Conservation (phyloP, 805 yeast genomes). For the Groenewaldozyma tartarivorans region DNA sequence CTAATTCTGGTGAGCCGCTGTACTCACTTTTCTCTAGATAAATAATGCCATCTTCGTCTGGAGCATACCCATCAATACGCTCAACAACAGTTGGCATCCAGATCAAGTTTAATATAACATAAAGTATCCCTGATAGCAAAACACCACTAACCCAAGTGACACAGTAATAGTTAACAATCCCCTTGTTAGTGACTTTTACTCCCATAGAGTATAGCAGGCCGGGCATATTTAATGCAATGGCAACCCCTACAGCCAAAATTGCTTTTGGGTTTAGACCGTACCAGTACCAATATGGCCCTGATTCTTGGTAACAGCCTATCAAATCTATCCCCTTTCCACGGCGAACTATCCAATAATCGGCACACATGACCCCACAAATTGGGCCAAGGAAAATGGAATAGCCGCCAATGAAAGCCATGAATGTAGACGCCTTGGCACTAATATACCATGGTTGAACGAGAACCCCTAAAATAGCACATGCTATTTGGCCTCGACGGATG, state of each 20-base stretch:
- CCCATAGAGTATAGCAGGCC: slow-evolving; percentile 13
- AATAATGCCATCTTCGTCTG: slow-evolving; percentile 4
- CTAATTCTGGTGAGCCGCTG: not conserved
- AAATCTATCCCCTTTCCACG: slow-evolving; percentile 22
- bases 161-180: slow-evolving; percentile 10
- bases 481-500: slow-evolving; percentile 31
- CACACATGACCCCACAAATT: slow-evolving; percentile 29
- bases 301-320: slow-evolving; percentile 6
- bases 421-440: slow-evolving; percentile 7
- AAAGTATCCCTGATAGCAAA: slow-evolving; percentile 6
- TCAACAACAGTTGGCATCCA: slow-evolving; percentile 3
- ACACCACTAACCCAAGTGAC: slow-evolving; percentile 10
- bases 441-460: slow-evolving; percentile 31
- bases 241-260: slow-evolving; percentile 25
- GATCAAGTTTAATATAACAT: slow-evolving; percentile 6
- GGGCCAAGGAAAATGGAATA: slow-evolving; percentile 36
- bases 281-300: slow-evolving; percentile 33
- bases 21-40: slow-evolving; percentile 2
- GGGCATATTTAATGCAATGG: slow-evolving; percentile 11
- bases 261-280: slow-evolving; percentile 38
- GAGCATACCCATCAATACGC: not conserved
- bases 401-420: slow-evolving; percentile 15
- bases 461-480: slow-evolving; percentile 30
- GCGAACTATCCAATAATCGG: slow-evolving; percentile 35
- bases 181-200: slow-evolving; percentile 9